Evolutionary conservation across 805 yeast genomes (phyloP).

Genomic region (Saturnispora serradocipensis): DNA sequence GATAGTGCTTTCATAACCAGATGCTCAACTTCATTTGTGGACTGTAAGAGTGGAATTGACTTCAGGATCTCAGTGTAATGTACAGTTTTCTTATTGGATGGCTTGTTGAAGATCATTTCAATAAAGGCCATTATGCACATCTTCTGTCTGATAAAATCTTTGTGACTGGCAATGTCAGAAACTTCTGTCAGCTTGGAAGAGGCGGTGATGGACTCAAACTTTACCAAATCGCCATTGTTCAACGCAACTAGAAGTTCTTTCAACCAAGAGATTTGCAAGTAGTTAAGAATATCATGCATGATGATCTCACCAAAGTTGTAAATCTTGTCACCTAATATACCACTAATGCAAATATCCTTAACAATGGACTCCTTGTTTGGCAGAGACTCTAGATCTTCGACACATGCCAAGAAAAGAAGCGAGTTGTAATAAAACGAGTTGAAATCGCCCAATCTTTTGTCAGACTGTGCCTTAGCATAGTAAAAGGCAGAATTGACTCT

Average conservation of each 20-base stretch:
- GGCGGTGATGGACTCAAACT: constrained; percentile 34
- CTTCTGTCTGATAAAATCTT: constrained; percentile 74
- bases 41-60: constrained; percentile 51
- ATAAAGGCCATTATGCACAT: constrained; percentile 86
- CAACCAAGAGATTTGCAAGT: constrained; percentile 50
- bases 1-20: constrained; percentile 87
- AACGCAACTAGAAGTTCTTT: constrained; percentile 58
- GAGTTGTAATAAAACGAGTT: constrained; percentile 75
- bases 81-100: constrained; percentile 66
- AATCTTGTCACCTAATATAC: constrained; percentile 81
- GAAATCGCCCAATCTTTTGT: constrained; percentile 68
- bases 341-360: constrained; percentile 74
- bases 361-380: constrained; percentile 35
- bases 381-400: constrained; percentile 38
- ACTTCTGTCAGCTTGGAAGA: constrained; percentile 8
- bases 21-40: constrained; percentile 74
- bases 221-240: constrained; percentile 66
- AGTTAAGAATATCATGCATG: constrained; percentile 72
- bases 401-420: constrained; percentile 72
- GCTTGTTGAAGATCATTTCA: constrained; percentile 72
- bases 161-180: constrained; percentile 38
- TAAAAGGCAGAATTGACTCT: constrained; percentile 77
- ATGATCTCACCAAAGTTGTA: constrained; percentile 94
- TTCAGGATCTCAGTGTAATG: constrained; percentile 64
- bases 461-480: constrained; percentile 67